Evolutionary conservation across 345 rosid genomes (phyloP).

Genomic region (Populus deltoides): DNA sequence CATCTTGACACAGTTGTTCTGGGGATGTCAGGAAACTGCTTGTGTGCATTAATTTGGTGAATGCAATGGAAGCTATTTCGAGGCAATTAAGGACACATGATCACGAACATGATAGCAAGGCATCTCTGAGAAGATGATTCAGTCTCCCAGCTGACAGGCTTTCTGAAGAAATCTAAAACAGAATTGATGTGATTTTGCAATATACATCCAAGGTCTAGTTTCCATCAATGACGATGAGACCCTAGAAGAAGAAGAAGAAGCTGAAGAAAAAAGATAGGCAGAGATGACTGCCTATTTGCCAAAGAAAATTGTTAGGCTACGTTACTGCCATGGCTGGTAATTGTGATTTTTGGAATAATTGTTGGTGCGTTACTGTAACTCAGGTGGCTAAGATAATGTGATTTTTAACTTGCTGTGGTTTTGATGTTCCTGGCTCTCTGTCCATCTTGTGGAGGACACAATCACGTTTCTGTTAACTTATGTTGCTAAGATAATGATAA

Average conservation of each 20-base stretch:
- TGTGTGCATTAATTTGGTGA: slow-evolving; percentile 30
- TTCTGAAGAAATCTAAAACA: not conserved
- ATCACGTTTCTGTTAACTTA: no score
- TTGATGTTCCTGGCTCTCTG: not conserved
- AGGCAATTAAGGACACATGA: slow-evolving; percentile 36
- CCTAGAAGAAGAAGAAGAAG: not conserved
- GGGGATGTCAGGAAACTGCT: slow-evolving; percentile 27
- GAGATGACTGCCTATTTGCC: not conserved
- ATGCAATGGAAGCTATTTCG: slow-evolving; percentile 17
- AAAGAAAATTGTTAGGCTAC: no score
- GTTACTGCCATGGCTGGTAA: no score
- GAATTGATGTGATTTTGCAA: not conserved
- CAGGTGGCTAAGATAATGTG: no score
- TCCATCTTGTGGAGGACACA: no score
- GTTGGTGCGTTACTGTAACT: no score
- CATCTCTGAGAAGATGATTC: slow-evolving; percentile 28
- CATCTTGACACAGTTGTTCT: not conserved
- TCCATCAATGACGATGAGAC: not conserved
- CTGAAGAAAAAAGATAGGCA: not conserved
- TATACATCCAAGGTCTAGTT: not conserved
- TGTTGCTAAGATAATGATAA: no score
- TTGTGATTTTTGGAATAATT: no score
- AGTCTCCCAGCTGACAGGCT: slow-evolving; percentile 16
- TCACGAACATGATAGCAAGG: slow-evolving; percentile 15
- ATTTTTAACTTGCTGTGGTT: not conserved